Conservation (phyloP, 108 stramenopile species). For the Aurantiochytrium sp. region DNA sequence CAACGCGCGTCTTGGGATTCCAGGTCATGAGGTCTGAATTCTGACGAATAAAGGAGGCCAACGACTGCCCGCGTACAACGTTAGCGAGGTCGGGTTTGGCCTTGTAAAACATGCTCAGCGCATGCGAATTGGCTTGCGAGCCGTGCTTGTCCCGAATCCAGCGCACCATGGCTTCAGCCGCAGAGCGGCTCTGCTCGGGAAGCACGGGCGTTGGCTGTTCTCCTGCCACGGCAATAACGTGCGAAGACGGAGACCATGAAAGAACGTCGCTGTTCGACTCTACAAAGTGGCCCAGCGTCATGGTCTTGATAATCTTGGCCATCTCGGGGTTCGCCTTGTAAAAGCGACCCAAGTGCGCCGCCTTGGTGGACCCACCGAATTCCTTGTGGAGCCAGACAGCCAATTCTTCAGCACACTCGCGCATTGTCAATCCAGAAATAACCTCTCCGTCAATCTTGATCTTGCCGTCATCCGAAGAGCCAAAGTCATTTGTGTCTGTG, state of each 20-base stretch:
- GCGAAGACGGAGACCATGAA: not conserved
- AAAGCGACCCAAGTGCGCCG: not conserved
- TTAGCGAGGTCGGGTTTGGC: not conserved
- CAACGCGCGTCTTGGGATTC: not conserved
- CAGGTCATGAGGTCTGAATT: not conserved
- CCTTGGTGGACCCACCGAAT: not conserved
- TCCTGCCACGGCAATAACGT: not conserved
- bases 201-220: not conserved
- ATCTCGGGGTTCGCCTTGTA: not conserved
- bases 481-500: not conserved
- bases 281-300: not conserved
- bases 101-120: not conserved
- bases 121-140: not conserved
- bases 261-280: not conserved
- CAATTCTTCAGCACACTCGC: not conserved
- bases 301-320: not conserved
- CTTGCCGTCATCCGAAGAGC: no score
- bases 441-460: not conserved
- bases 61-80: not conserved
- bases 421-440: not conserved
- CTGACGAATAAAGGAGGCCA: not conserved
- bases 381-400: not conserved
- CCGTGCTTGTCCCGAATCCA: not conserved
- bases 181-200: not conserved
- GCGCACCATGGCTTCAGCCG: not conserved